Conservation (phyloP, 805 yeast genomes). For the Kodamaea hsintzibuensis region DNA sequence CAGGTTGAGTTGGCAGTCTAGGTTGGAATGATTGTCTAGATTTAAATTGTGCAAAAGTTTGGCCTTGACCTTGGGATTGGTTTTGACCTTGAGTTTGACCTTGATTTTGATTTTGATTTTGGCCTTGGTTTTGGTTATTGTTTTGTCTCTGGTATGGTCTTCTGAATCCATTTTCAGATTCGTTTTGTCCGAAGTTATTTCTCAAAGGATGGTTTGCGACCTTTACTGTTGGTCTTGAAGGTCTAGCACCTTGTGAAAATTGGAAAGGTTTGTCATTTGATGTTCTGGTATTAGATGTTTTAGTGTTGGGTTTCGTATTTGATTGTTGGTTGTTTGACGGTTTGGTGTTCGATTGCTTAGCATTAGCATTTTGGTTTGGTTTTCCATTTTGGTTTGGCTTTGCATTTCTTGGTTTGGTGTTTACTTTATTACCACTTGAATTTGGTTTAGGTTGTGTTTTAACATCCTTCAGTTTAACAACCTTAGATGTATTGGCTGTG, state of each 20-base stretch:
- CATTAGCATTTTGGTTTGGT: too few relatives aligned
- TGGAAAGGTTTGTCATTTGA: background rate
- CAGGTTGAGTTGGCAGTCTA: background rate
- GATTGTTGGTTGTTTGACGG: too few relatives aligned
- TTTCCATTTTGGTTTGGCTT: too few relatives aligned
- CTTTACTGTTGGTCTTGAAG: slow-evolving; percentile 3
- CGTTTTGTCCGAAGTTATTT: slow-evolving; percentile 9
- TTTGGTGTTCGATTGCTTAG: too few relatives aligned
- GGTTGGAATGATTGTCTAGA: background rate
- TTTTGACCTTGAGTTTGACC: slow-evolving; percentile 2
- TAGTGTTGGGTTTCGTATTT: background rate
- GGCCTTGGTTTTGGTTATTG: background rate
- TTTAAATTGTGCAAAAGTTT: background rate
- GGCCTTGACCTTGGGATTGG: slow-evolving; percentile 1
- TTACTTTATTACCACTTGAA: too few relatives aligned
- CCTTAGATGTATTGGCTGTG: slow-evolving; percentile 17
- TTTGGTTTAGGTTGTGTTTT: background rate
- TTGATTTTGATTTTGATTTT: background rate
- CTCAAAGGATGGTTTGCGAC: slow-evolving; percentile 15
- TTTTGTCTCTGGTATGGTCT: background rate
- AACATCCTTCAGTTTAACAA: background rate
- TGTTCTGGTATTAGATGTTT: background rate
- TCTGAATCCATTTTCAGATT: background rate
- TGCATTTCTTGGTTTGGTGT: background rate
- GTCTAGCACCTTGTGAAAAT: background rate